phyloP scores from a whole-genome alignment of 2,329 filamentous ascomycete genomes.

The Sordariomycetes sp. region DNA sequence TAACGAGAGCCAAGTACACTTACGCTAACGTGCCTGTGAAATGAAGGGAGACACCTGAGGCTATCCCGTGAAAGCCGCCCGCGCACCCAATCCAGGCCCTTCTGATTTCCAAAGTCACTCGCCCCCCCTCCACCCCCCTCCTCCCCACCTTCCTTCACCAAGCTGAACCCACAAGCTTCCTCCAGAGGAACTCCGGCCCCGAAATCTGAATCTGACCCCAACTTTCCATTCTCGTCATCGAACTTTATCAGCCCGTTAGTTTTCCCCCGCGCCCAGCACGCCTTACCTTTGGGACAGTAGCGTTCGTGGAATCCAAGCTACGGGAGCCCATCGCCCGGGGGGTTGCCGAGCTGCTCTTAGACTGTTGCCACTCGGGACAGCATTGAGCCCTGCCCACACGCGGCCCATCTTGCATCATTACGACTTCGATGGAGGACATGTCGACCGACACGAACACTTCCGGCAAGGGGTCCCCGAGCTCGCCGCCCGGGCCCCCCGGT shows the following conservation, averaged over 20 bases:
- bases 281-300: neutral
- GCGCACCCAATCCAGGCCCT: neutral
- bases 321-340: neutral
- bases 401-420: neutral
- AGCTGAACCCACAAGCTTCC: conserved; percentile 1
- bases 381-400: neutral
- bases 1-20: neutral
- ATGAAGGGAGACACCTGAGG: neutral
- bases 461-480: neutral
- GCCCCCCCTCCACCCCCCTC: neutral
- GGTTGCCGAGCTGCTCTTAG: neutral
- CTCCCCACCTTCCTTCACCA: conserved; percentile 1
- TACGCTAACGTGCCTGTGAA: neutral
- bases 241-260: neutral
- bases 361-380: neutral
- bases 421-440: conserved; percentile 1
- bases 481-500: neutral
- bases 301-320: neutral
- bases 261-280: neutral
- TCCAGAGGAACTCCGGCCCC: neutral
- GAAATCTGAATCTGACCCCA: neutral
- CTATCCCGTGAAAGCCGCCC: neutral
- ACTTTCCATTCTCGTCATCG: neutral
- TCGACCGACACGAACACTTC: neutral
- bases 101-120: neutral